phyloP scores from a whole-genome alignment of 345 rosid species.

The Lepidium sativum region DNA sequence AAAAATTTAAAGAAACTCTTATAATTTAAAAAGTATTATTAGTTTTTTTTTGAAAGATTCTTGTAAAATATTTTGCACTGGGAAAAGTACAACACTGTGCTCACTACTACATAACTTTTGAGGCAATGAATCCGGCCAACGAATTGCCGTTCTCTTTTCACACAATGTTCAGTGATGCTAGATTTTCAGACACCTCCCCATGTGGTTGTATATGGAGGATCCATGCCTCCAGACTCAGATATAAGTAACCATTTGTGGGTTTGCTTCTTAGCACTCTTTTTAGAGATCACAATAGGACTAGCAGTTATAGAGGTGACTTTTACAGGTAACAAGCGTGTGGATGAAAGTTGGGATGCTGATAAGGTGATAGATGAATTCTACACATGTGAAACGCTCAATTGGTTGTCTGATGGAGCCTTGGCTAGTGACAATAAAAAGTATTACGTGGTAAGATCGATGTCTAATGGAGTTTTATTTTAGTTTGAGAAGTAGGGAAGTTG shows the following conservation, averaged over 20 bases:
- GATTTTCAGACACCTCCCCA: too few species aligned
- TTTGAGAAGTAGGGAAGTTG: neutral
- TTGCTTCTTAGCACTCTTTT: neutral
- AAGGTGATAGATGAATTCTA: neutral
- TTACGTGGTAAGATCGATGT: neutral
- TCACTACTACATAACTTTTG: too few species aligned
- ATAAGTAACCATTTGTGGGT: too few species aligned
- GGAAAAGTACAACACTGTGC: neutral
- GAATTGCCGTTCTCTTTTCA: too few species aligned
- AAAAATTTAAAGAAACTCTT: too few species aligned
- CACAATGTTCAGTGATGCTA: too few species aligned
- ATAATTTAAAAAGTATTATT: too few species aligned
- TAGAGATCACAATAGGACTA: neutral
- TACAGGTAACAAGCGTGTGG: neutral
- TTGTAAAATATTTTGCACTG: too few species aligned
- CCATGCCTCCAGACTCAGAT: too few species aligned
- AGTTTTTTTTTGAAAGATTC: too few species aligned
- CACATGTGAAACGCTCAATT: neutral
- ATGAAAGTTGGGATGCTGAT: neutral
- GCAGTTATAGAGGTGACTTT: neutral
- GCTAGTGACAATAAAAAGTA: neutral
- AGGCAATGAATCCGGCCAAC: too few species aligned
- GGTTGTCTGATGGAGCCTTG: neutral
- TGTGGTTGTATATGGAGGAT: too few species aligned
- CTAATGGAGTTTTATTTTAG: neutral